Conservation (phyloP, 2,329 filamentous ascomycete species). For the Akanthomyces lecanii region DNA sequence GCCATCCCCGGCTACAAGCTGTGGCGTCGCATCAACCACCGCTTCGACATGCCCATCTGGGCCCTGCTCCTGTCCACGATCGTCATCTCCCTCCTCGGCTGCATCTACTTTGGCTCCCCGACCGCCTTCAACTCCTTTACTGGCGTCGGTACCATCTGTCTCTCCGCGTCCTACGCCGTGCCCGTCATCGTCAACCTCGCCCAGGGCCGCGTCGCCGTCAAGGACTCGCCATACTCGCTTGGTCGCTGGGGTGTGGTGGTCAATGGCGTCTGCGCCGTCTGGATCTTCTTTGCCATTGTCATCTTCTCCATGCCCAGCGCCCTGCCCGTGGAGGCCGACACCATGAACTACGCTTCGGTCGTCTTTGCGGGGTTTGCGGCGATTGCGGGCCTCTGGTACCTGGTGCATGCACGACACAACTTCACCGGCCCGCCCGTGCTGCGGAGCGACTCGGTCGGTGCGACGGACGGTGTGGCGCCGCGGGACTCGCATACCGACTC, state of each 20-base stretch:
- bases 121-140: conserved; percentile 79
- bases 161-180: conserved; percentile 70
- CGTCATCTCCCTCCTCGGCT: conserved; percentile 66
- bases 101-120: conserved; percentile 75
- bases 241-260: conserved; percentile 65
- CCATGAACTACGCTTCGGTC: conserved; percentile 65
- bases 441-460: conserved; percentile 7
- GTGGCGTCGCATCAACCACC: conserved; percentile 62
- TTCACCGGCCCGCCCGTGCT: conserved; percentile 54
- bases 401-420: conserved; percentile 57
- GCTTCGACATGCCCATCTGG: conserved; percentile 65
- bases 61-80: conserved; percentile 63
- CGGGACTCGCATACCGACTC: conserved; percentile 8
- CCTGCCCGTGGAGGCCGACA: conserved; percentile 50
- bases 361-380: conserved; percentile 60
- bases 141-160: conserved; percentile 73
- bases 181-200: conserved; percentile 70
- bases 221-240: conserved; percentile 62
- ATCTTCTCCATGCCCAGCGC: conserved; percentile 73
- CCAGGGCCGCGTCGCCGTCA: conserved; percentile 61
- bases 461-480: conserved; percentile 10
- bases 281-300: conserved; percentile 66
- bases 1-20: conserved; percentile 66
- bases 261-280: conserved; percentile 63
- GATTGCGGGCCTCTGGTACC: conserved; percentile 60